phyloP scores from a whole-genome alignment of 805 yeast species.

The Spathaspora hagerdaliae region DNA sequence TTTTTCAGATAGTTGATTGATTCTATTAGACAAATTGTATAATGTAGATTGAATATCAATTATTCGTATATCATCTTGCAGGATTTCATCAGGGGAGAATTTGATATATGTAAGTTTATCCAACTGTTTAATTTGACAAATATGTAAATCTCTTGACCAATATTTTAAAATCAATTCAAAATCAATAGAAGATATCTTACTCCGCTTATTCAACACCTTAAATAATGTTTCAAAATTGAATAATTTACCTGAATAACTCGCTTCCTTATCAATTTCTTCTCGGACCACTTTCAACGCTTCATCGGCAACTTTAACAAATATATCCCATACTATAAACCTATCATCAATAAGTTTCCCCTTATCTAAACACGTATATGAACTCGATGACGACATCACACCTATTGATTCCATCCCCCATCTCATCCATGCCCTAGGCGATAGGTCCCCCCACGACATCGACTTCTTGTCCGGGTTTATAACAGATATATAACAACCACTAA shows the following conservation, averaged over 20 bases:
- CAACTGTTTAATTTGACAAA: conserved; percentile 6
- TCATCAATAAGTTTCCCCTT: conserved; percentile 17
- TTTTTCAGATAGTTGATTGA: conserved; percentile 14
- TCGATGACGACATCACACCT: conserved; percentile 15
- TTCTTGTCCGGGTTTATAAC: neutral
- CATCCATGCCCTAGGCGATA: conserved; percentile 12
- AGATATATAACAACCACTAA: conserved; percentile 2
- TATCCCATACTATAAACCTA: conserved; percentile 19
- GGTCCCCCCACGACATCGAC: conserved; percentile 2
- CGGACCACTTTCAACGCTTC: conserved; percentile 3
- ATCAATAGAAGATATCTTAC: conserved; percentile 18
- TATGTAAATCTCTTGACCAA: conserved; percentile 22
- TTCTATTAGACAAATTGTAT: conserved; percentile 15
- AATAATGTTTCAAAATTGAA: conserved; percentile 11
- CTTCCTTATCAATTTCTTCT: conserved; percentile 5
- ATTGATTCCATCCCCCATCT: conserved; percentile 9
- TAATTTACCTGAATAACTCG: conserved; percentile 13
- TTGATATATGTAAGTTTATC: conserved; percentile 18
- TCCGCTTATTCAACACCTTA: conserved; percentile 5
- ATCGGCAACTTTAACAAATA: conserved; percentile 10
- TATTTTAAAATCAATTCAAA: conserved; percentile 20
- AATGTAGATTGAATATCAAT: conserved; percentile 22
- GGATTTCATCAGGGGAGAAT: conserved; percentile 9
- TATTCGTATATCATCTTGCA: conserved; percentile 30
- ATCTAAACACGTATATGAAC: conserved; percentile 1